A percentile compares a stretch with the other conserved stretches of the same genome.
Conservation (phyloP, 495 filamentous ascomycete genomes). For the Jackrogersella multiformis region DNA sequence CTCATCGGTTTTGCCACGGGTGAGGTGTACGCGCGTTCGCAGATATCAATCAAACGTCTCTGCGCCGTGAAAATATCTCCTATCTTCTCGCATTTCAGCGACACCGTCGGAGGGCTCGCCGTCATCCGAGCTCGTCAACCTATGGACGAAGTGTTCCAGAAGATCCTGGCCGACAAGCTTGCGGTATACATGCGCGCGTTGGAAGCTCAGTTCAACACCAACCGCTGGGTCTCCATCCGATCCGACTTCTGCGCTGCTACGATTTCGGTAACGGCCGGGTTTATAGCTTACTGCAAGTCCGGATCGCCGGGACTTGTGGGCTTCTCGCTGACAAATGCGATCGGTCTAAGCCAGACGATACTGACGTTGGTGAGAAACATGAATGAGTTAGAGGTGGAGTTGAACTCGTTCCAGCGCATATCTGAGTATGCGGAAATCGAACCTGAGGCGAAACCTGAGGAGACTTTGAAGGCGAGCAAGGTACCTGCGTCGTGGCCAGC, state of each 20-base stretch:
- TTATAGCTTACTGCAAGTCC: constrained; percentile 14
- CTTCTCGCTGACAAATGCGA: constrained; percentile 29
- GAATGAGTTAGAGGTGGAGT: constrained; percentile 66
- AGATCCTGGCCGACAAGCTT: constrained; percentile 74
- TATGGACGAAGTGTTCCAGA: constrained; percentile 74
- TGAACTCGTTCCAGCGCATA: constrained; percentile 62
- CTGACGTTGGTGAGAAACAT: constrained; percentile 31
- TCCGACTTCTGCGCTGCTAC: constrained; percentile 31
- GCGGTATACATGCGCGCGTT: constrained; percentile 47
- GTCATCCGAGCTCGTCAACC: constrained; percentile 86
- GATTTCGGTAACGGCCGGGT: constrained; percentile 9
- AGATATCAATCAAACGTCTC: constrained; percentile 69
- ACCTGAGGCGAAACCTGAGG: constrained; percentile 50
- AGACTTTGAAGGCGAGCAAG: constrained; percentile 42
- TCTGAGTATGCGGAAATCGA: constrained; percentile 62
- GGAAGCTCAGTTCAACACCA: constrained; percentile 65
- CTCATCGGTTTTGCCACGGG: constrained; percentile 74
- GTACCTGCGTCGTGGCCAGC: constrained; percentile 47
- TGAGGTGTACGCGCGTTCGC: constrained; percentile 76
- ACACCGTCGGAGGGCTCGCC: constrained; percentile 77
- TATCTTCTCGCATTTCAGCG: constrained; percentile 84
- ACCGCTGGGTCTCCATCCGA: constrained; percentile 60
- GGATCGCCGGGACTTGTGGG: constrained; percentile 23
- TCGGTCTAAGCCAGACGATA: constrained; percentile 30
- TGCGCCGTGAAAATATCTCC: constrained; percentile 73